Percentiles rank a stretch among this genome's conserved stretches.
phyloP scores from a whole-genome alignment of 139 green algal species.

The Chlamydomonas sphaeroides region DNA sequence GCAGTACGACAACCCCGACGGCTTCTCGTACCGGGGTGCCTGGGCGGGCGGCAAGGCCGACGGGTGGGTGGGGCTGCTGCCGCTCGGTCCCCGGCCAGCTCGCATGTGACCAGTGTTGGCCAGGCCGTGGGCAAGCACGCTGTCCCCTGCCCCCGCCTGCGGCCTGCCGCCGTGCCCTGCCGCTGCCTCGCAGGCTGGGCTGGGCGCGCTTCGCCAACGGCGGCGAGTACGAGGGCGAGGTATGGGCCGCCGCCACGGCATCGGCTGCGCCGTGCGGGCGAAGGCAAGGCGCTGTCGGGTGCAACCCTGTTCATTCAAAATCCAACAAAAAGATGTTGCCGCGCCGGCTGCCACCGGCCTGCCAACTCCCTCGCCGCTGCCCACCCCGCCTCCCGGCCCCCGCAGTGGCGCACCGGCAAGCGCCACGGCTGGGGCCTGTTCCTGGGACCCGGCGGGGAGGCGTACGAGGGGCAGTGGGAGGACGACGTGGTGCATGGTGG shows the following conservation, averaged over 20 bases:
- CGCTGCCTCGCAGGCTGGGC: background rate
- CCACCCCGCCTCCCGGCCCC: too few species aligned
- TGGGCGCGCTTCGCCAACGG: background rate
- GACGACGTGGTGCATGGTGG: constrained; percentile 23
- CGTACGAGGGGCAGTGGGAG: constrained; percentile 43
- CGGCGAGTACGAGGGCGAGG: constrained; percentile 36
- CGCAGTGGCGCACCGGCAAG: constrained; percentile 28
- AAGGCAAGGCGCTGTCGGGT: too few species aligned
- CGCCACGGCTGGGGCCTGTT: constrained; percentile 45
- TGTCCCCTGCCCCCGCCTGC: too few species aligned
- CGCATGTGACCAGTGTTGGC: background rate
- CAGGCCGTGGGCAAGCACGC: background rate
- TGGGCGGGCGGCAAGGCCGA: constrained; percentile 2
- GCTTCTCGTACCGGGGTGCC: background rate
- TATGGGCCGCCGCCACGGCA: too few species aligned
- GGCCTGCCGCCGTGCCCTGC: too few species aligned
- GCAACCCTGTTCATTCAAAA: too few species aligned
- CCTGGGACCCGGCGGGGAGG: constrained; percentile 5
- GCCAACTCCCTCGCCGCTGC: too few species aligned
- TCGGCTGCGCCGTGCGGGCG: too few species aligned
- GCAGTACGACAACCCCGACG: constrained; percentile 32
- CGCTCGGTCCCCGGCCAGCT: too few species aligned
- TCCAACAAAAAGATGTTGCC: too few species aligned
- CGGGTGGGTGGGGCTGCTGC: background rate
- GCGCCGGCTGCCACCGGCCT: too few species aligned